These are phyloP conservation scores for Citrus cavaleriei DNA, from an alignment of 345 rosid genomes.

Conservation along the genomic window DNA sequence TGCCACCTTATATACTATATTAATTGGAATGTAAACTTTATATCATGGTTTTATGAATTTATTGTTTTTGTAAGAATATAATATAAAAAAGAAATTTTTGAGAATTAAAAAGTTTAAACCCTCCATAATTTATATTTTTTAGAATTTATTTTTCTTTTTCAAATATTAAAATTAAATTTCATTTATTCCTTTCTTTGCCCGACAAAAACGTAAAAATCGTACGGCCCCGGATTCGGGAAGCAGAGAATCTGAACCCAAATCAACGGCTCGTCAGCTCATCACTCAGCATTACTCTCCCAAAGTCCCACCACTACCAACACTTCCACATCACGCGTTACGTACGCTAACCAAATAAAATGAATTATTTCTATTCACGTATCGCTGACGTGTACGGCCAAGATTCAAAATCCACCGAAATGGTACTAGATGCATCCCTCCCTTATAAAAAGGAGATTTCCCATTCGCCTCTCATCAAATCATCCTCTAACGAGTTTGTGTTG, in stretches of 20 bases:
- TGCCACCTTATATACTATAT: no score
- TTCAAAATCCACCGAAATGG: conserved; percentile 18
- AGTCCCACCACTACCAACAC: neutral
- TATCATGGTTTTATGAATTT: no score
- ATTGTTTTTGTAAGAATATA: no score
- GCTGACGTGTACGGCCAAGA: conserved; percentile 86
- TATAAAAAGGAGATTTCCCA: neutral
- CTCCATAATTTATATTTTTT: no score
- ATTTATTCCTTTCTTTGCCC: neutral
- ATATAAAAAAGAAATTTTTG: no score
- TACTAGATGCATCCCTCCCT: conserved; percentile 33
- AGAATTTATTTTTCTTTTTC: no score
- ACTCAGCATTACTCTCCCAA: neutral
- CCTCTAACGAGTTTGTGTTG: neutral
- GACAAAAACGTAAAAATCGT: neutral
- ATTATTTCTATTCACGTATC: conserved; percentile 23
- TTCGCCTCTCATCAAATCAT: neutral
- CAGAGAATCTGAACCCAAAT: neutral
- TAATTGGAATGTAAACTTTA: no score
- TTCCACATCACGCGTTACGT: conserved; percentile 14
- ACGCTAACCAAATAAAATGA: conserved; percentile 17
- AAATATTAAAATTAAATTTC: no score
- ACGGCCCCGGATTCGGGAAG: neutral
- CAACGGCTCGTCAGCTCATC: neutral
- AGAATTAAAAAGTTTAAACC: neutral